phyloP scores from a whole-genome alignment of 352 stramenopile genomes.

The Blastocystis sp. region DNA sequence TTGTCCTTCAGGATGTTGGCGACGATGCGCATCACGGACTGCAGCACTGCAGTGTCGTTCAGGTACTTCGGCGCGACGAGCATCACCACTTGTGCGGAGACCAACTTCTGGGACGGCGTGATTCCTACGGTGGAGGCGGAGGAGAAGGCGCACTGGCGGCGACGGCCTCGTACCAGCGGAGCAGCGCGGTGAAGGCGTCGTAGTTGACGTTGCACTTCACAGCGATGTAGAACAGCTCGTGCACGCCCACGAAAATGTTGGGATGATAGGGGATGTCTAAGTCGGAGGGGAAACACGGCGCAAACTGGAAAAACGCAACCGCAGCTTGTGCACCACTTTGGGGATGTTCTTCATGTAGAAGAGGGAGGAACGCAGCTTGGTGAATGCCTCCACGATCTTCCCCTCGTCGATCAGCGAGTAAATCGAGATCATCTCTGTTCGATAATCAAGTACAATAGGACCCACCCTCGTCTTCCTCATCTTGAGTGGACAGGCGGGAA shows the following conservation, averaged over 20 bases:
- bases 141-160: neutral
- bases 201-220: neutral
- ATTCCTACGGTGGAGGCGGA: neutral
- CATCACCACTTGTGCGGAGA: constrained; percentile 16
- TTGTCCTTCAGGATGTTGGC: constrained; percentile 2
- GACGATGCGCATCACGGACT: constrained; percentile 17
- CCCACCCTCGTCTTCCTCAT: constrained; percentile 14
- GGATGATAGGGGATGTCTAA: constrained; percentile 54
- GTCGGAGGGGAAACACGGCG: neutral
- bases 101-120: neutral
- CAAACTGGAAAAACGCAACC: constrained; percentile 54
- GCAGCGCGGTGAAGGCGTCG: neutral
- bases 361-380: neutral
- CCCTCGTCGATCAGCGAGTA: constrained; percentile 29
- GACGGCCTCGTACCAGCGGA: constrained; percentile 48
- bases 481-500: neutral
- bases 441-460: neutral
- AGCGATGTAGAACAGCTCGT: constrained; percentile 38
- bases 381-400: constrained; percentile 4
- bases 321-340: constrained; percentile 22
- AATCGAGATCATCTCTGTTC: constrained; percentile 8
- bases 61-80: neutral
- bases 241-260: constrained; percentile 26
- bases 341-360: constrained; percentile 11
- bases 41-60: neutral